These are phyloP conservation scores for Cytospora piceae DNA, from an alignment of 2,329 filamentous ascomycete genomes.

Conservation along the genomic window DNA sequence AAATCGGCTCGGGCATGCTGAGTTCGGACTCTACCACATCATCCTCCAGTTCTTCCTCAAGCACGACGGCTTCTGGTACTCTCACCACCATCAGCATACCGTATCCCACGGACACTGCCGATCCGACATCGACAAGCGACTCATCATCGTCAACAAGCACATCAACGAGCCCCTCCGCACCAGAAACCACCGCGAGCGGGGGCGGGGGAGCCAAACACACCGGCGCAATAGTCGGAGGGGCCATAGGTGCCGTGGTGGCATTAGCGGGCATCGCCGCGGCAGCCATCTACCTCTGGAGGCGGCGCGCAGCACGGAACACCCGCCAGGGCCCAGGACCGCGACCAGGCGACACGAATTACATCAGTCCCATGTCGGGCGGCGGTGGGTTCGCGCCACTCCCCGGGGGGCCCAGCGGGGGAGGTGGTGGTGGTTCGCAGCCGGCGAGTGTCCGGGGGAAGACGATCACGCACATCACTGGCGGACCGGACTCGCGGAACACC, in stretches of 20 bases:
- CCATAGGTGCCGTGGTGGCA: conserved; percentile 54
- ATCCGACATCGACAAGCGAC: conserved; percentile 22
- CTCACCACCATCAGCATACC: conserved; percentile 28
- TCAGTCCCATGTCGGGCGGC: conserved; percentile 41
- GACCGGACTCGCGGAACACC: conserved; percentile 18
- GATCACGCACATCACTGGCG: conserved; percentile 29
- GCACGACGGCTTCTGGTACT: not conserved
- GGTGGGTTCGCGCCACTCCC: conserved; percentile 45
- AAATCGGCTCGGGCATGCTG: conserved; percentile 40
- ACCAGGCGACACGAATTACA: conserved; percentile 44
- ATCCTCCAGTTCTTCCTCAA: conserved; percentile 26
- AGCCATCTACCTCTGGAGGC: conserved; percentile 48
- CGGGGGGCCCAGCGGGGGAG: conserved; percentile 20
- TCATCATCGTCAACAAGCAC: conserved; percentile 27
- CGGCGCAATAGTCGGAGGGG: conserved; percentile 58
- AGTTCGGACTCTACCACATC: conserved; percentile 32
- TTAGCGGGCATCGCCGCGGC: conserved; percentile 48
- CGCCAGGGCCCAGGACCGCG: conserved; percentile 48
- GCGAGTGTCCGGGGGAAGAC: conserved; percentile 24
- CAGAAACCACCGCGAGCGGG: conserved; percentile 30
- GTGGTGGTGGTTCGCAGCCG: not conserved
- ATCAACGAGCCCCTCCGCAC: conserved; percentile 27
- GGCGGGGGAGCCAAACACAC: conserved; percentile 38
- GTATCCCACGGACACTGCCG: conserved; percentile 25
- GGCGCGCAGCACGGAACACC: conserved; percentile 46